A percentile compares a stretch with the other conserved stretches of the same genome.
Evolutionary conservation across 208 protist genomes (phyloP).

Genomic region (Trypanosoma boissoni): DNA sequence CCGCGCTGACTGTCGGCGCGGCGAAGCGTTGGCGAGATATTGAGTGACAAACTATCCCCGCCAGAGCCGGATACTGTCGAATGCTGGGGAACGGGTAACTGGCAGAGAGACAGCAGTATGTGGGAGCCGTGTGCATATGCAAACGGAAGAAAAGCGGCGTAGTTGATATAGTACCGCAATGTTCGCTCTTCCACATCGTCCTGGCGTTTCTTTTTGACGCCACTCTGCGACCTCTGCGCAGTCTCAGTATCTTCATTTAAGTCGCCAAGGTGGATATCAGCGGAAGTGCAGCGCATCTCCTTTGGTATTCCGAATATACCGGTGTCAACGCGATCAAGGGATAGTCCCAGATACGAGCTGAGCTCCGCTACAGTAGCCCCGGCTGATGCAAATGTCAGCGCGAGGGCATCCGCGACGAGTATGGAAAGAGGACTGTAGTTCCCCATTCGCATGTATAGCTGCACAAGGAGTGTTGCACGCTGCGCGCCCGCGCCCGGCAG

Average conservation of each 20-base stretch:
- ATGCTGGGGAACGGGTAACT: slow-evolving; percentile 29
- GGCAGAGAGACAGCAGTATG: slow-evolving; percentile 61
- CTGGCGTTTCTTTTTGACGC: slow-evolving; percentile 5
- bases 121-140: slow-evolving; percentile 75
- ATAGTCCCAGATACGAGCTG: slow-evolving; percentile 59
- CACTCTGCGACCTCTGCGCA: not conserved
- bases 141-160: slow-evolving; percentile 56
- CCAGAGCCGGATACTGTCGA: not conserved
- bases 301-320: slow-evolving; percentile 58
- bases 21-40: slow-evolving; percentile 25
- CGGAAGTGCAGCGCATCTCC: slow-evolving; percentile 61
- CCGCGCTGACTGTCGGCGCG: slow-evolving; percentile 26
- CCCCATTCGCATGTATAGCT: slow-evolving; percentile 82
- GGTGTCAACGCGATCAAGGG: slow-evolving; percentile 38
- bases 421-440: slow-evolving; percentile 55
- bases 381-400: slow-evolving; percentile 57
- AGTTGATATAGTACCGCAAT: slow-evolving; percentile 75
- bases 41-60: slow-evolving; percentile 12
- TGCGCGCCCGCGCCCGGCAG: slow-evolving; percentile 69
- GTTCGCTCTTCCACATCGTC: slow-evolving; percentile 24
- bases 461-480: slow-evolving; percentile 54
- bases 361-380: slow-evolving; percentile 71
- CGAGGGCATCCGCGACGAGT: slow-evolving; percentile 68
- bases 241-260: slow-evolving; percentile 1
- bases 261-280: slow-evolving; percentile 38